These are phyloP conservation scores for Ampelocalamus luodianensis DNA, from an alignment of 176 grass and related monocot species.

Conservation along the genomic window DNA sequence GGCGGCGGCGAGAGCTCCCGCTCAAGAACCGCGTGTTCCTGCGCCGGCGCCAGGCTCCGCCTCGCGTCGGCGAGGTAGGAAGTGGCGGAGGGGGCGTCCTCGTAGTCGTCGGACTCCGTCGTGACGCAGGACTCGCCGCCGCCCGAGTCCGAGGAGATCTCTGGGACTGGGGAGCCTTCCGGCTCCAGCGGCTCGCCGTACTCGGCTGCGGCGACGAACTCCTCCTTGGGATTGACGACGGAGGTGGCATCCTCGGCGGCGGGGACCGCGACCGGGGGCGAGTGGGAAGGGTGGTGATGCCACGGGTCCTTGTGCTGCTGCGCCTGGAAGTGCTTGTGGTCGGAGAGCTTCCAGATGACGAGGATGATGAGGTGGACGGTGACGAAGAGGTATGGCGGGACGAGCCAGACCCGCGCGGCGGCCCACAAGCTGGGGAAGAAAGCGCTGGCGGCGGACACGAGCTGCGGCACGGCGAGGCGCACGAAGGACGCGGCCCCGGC, in stretches of 20 bases:
- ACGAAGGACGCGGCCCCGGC: conserved; percentile 38
- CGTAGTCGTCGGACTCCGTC: conserved; percentile 58
- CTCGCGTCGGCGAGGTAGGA: conserved; percentile 18
- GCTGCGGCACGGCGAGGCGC: conserved; percentile 44
- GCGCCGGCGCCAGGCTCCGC: conserved; percentile 26
- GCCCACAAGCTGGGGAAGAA: conserved; percentile 51
- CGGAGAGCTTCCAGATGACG: conserved; percentile 98
- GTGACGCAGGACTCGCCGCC: conserved; percentile 71
- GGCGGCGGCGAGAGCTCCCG: conserved; percentile 6
- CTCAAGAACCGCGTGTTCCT: neutral
- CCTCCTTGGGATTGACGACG: conserved; percentile 3
- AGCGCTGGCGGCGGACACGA: conserved; percentile 40
- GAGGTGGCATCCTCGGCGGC: neutral
- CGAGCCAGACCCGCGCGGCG: conserved; percentile 50
- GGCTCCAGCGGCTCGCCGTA: neutral
- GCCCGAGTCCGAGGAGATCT: conserved; percentile 41
- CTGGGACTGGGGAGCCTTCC: neutral
- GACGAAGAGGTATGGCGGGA: conserved; percentile 84
- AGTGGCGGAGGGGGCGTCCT: conserved; percentile 27
- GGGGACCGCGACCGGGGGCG: neutral
- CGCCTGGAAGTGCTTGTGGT: conserved; percentile 57
- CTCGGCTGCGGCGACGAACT: neutral
- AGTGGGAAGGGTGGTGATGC: neutral
- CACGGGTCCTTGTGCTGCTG: conserved; percentile 34
- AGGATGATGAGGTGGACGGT: conserved; percentile 92